Percentiles rank a stretch among this genome's conserved stretches.
Evolutionary conservation across 1,284 basidiomycete genomes (phyloP).

Genomic region (Peniophora sp.): DNA sequence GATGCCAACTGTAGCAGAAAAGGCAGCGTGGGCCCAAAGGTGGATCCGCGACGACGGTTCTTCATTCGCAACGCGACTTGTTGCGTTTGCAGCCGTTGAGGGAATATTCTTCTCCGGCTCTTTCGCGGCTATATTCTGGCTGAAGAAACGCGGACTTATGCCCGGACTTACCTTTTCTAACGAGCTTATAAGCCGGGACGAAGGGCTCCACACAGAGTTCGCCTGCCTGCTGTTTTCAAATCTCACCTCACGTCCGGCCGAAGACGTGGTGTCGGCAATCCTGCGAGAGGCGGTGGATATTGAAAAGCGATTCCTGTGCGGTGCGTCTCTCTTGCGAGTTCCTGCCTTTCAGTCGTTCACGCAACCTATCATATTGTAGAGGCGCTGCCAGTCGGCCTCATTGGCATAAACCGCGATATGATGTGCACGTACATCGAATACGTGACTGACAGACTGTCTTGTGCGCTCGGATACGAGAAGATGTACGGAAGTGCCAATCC

Average conservation of each 20-base stretch:
- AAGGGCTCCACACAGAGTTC: slow-evolving; percentile 98
- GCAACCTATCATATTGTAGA: slow-evolving; percentile 17
- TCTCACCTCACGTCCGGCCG: slow-evolving; percentile 12
- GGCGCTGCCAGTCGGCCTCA: slow-evolving; percentile 36
- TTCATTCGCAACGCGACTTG: slow-evolving; percentile 85
- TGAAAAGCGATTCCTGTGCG: slow-evolving; percentile 80
- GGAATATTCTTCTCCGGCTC: slow-evolving; percentile 98
- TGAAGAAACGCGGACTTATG: slow-evolving; percentile 99
- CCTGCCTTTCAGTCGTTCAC: too few species aligned
- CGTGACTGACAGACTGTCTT: slow-evolving; percentile 66
- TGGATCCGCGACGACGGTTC: slow-evolving; percentile 88
- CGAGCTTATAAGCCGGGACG: slow-evolving; percentile 94
- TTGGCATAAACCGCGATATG: slow-evolving; percentile 49
- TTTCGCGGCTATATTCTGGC: slow-evolving; percentile 95
- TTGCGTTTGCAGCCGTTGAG: slow-evolving; percentile 98
- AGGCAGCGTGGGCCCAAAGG: slow-evolving; percentile 88
- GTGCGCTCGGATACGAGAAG: slow-evolving; percentile 62
- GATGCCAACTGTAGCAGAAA: slow-evolving; percentile 86
- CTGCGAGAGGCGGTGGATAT: slow-evolving; percentile 82
- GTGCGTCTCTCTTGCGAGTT: slow-evolving; percentile 21
- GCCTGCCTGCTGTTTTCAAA: slow-evolving; percentile 89
- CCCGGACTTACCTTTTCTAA: slow-evolving; percentile 97
- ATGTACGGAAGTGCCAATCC: slow-evolving; percentile 57
- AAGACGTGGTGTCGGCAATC: slow-evolving; percentile 35
- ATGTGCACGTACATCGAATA: slow-evolving; percentile 75